Conservation (phyloP, 305 asterid genomes). For the Fraxinus latifolia region DNA sequence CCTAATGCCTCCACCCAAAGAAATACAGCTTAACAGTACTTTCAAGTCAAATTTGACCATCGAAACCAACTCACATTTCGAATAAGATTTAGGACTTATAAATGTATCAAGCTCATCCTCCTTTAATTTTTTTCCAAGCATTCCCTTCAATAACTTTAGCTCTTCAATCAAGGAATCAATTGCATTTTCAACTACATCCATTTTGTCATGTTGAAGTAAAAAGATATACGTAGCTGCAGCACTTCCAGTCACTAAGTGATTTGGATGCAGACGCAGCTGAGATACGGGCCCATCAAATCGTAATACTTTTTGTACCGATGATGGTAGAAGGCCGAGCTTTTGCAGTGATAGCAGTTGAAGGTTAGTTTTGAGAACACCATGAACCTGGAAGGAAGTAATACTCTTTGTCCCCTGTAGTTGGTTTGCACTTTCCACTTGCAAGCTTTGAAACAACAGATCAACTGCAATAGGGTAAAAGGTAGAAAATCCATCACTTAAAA, state of each 20-base stretch:
- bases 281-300: constrained; percentile 72
- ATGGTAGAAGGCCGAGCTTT: constrained; percentile 81
- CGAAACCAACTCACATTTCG: constrained; percentile 60
- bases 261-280: constrained; percentile 93
- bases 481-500: constrained; percentile 80
- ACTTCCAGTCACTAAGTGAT: constrained; percentile 90
- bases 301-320: constrained; percentile 69
- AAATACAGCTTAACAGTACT: constrained; percentile 69
- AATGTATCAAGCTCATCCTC: constrained; percentile 35
- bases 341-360: constrained; percentile 88
- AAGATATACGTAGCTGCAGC: constrained; percentile 86
- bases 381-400: constrained; percentile 78
- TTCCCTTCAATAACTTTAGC: constrained; percentile 58
- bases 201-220: constrained; percentile 80
- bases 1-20: constrained; percentile 43
- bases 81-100: constrained; percentile 43
- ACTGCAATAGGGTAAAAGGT: constrained; percentile 66
- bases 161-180: constrained; percentile 66
- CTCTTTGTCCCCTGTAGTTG: constrained; percentile 35
- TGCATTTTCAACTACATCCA: constrained; percentile 68
- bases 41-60: constrained; percentile 71
- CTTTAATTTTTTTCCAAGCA: constrained; percentile 40
- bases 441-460: constrained; percentile 86
- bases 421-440: constrained; percentile 46
- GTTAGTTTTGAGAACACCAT: constrained; percentile 95